Evolutionary conservation across 148 eudicot genomes (phyloP).

Genomic region (Persicaria tinctoria): DNA sequence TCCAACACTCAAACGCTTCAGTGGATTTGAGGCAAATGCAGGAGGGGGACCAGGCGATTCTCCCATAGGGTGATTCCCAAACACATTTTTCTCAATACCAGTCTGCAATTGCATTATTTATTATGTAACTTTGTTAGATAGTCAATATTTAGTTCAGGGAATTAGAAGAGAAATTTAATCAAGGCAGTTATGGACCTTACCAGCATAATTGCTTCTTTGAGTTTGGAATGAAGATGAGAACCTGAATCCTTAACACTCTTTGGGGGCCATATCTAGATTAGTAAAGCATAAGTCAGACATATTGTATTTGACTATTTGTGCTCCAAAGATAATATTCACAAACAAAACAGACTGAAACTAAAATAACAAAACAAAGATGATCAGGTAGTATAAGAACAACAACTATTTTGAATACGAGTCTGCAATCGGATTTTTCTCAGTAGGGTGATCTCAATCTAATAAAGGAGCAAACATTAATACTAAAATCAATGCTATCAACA

Average conservation of each 20-base stretch:
- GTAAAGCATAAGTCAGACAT: slow-evolving; percentile 14
- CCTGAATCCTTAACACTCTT: slow-evolving; percentile 88
- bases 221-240: slow-evolving; percentile 72
- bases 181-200: slow-evolving; percentile 30
- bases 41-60: slow-evolving; percentile 62
- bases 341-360: slow-evolving; percentile 12
- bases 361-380: neutral
- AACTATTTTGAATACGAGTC: too few species aligned
- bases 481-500: neutral
- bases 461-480: neutral
- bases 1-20: slow-evolving; percentile 36
- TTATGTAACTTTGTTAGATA: neutral
- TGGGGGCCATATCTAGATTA: slow-evolving; percentile 96
- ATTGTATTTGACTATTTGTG: too few species aligned
- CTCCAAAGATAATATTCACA: slow-evolving; percentile 4
- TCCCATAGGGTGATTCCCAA: slow-evolving; percentile 72
- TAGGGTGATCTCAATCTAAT: neutral
- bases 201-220: slow-evolving; percentile 84
- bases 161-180: neutral
- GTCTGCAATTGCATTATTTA: slow-evolving; percentile 41
- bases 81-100: slow-evolving; percentile 79
- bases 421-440: too few species aligned
- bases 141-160: neutral
- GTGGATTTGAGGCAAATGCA: slow-evolving; percentile 67
- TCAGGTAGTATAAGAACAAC: neutral